Percentiles rank a stretch among this genome's conserved stretches.
Conservation (phyloP, 192 early-diverging fungal species). For the Coemansia sp. region DNA sequence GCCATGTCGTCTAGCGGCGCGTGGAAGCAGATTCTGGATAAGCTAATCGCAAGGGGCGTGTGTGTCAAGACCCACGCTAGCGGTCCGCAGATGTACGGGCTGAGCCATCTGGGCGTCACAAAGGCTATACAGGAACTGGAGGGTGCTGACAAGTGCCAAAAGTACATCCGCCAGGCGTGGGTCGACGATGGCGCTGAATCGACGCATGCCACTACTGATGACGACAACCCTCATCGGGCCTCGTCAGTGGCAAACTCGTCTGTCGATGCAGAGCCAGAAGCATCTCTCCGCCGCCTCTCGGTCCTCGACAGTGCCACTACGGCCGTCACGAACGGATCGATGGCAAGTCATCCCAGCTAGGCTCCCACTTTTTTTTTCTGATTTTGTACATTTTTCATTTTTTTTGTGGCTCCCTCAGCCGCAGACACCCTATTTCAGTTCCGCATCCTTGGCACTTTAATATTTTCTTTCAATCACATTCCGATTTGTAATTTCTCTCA, state of each 20-base stretch:
- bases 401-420: neutral
- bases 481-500: neutral
- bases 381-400: constrained; percentile 9
- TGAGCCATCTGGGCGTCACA: constrained; percentile 66
- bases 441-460: neutral
- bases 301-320: neutral
- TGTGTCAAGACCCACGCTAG: constrained; percentile 70
- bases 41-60: constrained; percentile 59
- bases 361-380: neutral
- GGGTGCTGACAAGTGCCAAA: constrained; percentile 31
- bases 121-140: constrained; percentile 69
- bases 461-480: neutral
- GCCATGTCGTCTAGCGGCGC: constrained; percentile 68
- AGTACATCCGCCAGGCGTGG: constrained; percentile 51
- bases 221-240: constrained; percentile 1
- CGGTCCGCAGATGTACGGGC: constrained; percentile 69
- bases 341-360: neutral
- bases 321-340: neutral
- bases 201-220: neutral
- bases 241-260: neutral
- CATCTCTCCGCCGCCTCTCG: constrained; percentile 1
- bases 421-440: neutral
- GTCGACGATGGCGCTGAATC: constrained; percentile 1
- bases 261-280: neutral
- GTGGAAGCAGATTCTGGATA: constrained; percentile 66